Conservation (phyloP, 208 protist species). For the Leishmania amazonensis region DNA sequence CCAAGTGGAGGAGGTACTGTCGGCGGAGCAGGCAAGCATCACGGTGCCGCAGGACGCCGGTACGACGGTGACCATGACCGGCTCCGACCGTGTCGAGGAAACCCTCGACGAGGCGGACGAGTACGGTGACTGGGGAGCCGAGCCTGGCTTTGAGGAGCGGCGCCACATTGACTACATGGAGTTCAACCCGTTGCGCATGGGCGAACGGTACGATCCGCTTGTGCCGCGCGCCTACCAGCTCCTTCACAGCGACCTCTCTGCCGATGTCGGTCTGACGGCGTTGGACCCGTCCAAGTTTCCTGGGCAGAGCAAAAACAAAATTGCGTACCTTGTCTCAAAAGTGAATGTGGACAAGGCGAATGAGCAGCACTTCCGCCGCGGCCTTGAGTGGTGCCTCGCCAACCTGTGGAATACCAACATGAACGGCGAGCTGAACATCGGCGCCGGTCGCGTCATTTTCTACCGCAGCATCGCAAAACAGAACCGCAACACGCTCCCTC, state of each 20-base stretch:
- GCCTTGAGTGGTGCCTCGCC: conserved; percentile 83
- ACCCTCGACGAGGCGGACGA: conserved; percentile 89
- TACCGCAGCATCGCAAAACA: conserved; percentile 85
- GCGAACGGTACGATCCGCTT: conserved; percentile 71
- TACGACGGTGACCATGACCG: conserved; percentile 48
- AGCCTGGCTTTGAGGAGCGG: conserved; percentile 82
- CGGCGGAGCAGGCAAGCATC: conserved; percentile 68
- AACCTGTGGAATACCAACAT: conserved; percentile 93
- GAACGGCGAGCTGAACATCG: conserved; percentile 89
- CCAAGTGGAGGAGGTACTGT: conserved; percentile 86
- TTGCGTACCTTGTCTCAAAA: conserved; percentile 51
- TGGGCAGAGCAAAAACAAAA: conserved; percentile 50
- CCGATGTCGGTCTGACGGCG: conserved; percentile 56
- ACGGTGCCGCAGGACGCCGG: conserved; percentile 31
- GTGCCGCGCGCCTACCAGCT: conserved; percentile 83
- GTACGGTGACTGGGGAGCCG: conserved; percentile 92
- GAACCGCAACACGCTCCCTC: conserved; percentile 80
- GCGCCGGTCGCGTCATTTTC: conserved; percentile 80
- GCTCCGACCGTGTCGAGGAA: conserved; percentile 78
- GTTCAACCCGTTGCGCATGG: conserved; percentile 59
- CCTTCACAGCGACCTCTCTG: conserved; percentile 72
- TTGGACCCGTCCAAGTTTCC: conserved; percentile 69
- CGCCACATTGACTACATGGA: conserved; percentile 84
- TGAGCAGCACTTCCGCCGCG: conserved; percentile 68
- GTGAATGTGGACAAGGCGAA: conserved; percentile 75